Evolutionary conservation across 495 filamentous ascomycete genomes (phyloP), one percentile per base, ranked within the genome.

Genomic region (Aeminium ludgeri): DNA sequence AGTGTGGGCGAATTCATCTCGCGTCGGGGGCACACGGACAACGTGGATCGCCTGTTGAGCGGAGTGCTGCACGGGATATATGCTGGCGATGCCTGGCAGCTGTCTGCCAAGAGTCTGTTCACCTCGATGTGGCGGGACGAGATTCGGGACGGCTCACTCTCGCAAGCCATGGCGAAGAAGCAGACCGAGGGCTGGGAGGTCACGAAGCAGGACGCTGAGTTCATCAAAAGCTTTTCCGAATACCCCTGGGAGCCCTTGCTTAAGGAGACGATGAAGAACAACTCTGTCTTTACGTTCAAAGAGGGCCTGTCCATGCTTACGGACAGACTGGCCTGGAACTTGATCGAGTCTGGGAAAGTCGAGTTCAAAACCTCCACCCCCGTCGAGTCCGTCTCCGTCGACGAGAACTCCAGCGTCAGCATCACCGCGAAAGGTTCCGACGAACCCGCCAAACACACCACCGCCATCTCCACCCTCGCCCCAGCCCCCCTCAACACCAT

Each of bases 61-160:
- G 80, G 76, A 20, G 58, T 84, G n/a, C 56, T 80, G 18, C 89
- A 95, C 61, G 91, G 91, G 10, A 82, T 96, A 13, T 91, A 86
- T 51, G 91, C 85, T n/a, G 91, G 91, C 33, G 80, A 95, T 62
- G 73, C 92, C 30, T 72, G 79, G 52, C 67, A 78, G 54, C 64
- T 94, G 39, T 94, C 84, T 54, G 71, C 68, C 30, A 71, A 70
- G 46, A 72, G 72, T 2, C 47, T 85, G 4, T 50, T 83, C 28
- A 68, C 76, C 1, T 16, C 30, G 5, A 17, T 64, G 1, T 77
- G 74, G 63, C 42, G 64, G 11, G 38, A 63, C 6, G 82, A 86
- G 48, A 47, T 38, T 10, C 17, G 41, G 10, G 34, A 53, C 15
- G 59, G 60, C n/a, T 59, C 63, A 28, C 39, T 67, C 1, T 19